Percentiles rank a stretch among this genome's conserved stretches.
phyloP scores from a whole-genome alignment of 306 rosid species.

The Citrullus amarus region DNA sequence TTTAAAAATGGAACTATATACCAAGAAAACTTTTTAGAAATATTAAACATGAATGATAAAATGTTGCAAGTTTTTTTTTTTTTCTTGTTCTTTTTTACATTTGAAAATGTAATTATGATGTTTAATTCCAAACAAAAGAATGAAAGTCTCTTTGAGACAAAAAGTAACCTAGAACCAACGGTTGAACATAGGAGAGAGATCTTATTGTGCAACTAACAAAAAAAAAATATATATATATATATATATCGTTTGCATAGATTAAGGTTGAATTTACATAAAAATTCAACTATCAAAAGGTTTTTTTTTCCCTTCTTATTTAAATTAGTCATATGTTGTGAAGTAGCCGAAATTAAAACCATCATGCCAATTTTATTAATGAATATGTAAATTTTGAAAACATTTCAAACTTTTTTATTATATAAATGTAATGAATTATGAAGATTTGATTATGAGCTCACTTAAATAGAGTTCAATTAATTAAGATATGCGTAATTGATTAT shows the following conservation, averaged over 20 bases:
- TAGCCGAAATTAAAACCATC: too few species aligned
- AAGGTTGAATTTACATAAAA: neutral
- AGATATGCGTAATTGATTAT: too few species aligned
- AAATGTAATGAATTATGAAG: too few species aligned
- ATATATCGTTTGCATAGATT: neutral
- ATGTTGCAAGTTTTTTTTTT: neutral
- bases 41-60: neutral
- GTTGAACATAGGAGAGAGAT: neutral
- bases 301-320: neutral
- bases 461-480: too few species aligned
- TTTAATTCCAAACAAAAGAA: neutral
- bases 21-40: neutral
- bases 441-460: neutral
- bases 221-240: too few species aligned
- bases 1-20: too few species aligned
- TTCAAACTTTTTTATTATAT: too few species aligned
- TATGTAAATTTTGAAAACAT: too few species aligned
- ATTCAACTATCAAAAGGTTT: neutral
- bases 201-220: neutral
- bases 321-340: neutral
- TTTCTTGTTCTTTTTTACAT: neutral
- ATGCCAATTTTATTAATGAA: neutral
- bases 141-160: neutral
- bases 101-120: neutral
- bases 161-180: neutral